phyloP scores from a whole-genome alignment of 2,329 filamentous ascomycete genomes.

The Calycina herbarum region DNA sequence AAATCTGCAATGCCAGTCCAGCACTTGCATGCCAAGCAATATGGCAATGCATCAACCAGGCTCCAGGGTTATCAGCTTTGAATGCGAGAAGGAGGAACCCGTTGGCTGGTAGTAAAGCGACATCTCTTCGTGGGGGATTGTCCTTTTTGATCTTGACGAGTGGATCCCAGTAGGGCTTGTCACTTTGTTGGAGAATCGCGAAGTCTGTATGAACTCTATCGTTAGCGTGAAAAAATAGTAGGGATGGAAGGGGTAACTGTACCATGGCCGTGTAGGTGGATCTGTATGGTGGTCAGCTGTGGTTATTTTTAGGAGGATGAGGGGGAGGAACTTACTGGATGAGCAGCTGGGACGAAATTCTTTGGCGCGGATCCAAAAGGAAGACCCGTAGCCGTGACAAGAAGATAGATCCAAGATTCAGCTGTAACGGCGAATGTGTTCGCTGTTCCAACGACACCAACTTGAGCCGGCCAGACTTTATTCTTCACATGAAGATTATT shows the following conservation, averaged over 20 bases:
- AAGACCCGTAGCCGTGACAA: slow-evolving; percentile 9
- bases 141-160: slow-evolving; percentile 20
- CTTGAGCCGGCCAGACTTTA: background rate
- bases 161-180: background rate
- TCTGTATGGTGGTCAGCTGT: background rate
- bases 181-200: slow-evolving; percentile 8
- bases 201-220: background rate
- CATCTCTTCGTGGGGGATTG: slow-evolving; percentile 52
- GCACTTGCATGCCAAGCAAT: slow-evolving; percentile 51
- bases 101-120: slow-evolving; percentile 43
- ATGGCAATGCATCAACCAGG: slow-evolving; percentile 35
- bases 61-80: slow-evolving; percentile 40
- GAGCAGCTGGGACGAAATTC: slow-evolving; percentile 10
- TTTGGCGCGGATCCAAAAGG: background rate
- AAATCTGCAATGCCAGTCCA: slow-evolving; percentile 51
- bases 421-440: background rate
- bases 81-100: slow-evolving; percentile 26
- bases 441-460: background rate
- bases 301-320: background rate
- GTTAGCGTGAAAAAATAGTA: no score
- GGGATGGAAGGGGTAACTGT: no score
- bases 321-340: slow-evolving; percentile 5
- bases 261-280: slow-evolving; percentile 14
- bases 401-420: slow-evolving; percentile 9
- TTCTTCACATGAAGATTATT: background rate